Evolutionary conservation across 2,329 filamentous ascomycete species (phyloP), one percentile per base, ranked within the genome.

Genomic region (Tolypocladium inflatum): DNA sequence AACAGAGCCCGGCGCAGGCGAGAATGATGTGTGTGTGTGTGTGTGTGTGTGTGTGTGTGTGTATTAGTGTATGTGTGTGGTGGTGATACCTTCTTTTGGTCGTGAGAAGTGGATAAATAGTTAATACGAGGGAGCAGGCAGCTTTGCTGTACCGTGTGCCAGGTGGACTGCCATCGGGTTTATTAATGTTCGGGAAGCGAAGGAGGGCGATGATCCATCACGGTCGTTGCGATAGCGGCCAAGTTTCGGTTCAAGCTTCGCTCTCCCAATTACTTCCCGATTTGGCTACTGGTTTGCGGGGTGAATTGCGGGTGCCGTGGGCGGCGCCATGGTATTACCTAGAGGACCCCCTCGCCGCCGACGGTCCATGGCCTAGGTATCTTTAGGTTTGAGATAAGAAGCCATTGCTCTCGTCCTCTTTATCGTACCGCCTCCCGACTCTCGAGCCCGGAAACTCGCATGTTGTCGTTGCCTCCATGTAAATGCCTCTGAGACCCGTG

Each of bases 301-400:
- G 53, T 55, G 53, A 39, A 30, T 11, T 11, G 53, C 37, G 53
- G 35, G 53, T 41, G 53, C 23, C 38, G 38, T 38, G 53, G 53
- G 19, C 48, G 30, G 30, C 48, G 48, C 48, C 30, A 50, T 7
- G 26, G 10, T 23, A 30, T 30, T 1, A n/a, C n/a, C n/a, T n/a
- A 39, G 58, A 60, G 45, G n/a, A 43, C 39, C n/a, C 54, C 56
- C 35, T 41, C 53, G 42, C 38, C 56, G 23, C 38, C 54, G 33
- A 41, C 37, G 33, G 39, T 45, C 55, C 42, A 26, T 51, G 26
- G 26, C 54, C 39, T 55, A n/a, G n/a, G n/a, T n/a, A 41, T 55
- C 51, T 55, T 55, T 41, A 21, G 10, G 21, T 38, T 48, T 19
- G 21, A 50, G 55, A 55, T 56, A 55, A 54, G 57, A 51, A 4